Conservation (phyloP, 805 yeast genomes). For the Ogataea degrootiae region DNA sequence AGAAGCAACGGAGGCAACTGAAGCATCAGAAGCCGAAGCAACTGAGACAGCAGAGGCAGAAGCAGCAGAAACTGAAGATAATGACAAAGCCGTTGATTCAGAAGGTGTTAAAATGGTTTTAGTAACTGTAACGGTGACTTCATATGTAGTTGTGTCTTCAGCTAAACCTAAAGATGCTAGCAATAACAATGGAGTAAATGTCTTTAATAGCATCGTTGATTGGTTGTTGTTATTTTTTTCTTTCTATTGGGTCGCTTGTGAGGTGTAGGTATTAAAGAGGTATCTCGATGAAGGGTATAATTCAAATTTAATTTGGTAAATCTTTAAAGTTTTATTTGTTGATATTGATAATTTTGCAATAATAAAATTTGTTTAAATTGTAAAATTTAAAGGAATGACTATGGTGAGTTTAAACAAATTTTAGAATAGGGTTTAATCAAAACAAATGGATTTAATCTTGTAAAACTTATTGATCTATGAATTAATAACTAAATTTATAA, state of each 20-base stretch:
- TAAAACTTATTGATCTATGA: conserved; percentile 20
- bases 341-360: neutral
- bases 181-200: conserved; percentile 21
- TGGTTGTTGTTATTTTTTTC: neutral
- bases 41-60: conserved; percentile 23
- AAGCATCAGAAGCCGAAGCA: conserved; percentile 14
- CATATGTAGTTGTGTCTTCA: conserved; percentile 37
- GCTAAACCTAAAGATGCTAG: conserved; percentile 23
- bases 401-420: conserved; percentile 19
- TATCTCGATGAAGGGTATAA: neutral
- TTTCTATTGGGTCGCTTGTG: neutral
- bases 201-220: conserved; percentile 25
- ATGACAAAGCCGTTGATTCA: conserved; percentile 33
- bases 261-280: neutral
- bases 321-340: too few relatives aligned
- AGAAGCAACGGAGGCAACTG: conserved; percentile 18
- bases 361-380: neutral
- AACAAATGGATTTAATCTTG: conserved; percentile 17
- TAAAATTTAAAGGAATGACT: conserved; percentile 27
- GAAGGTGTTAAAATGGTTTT: conserved; percentile 42
- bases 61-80: conserved; percentile 20
- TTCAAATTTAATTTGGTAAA: too few relatives aligned
- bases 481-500: too few relatives aligned
- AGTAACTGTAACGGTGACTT: conserved; percentile 42
- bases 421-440: neutral